Evolutionary conservation across 345 rosid genomes (phyloP).

Genomic region (Psidium guajava): DNA sequence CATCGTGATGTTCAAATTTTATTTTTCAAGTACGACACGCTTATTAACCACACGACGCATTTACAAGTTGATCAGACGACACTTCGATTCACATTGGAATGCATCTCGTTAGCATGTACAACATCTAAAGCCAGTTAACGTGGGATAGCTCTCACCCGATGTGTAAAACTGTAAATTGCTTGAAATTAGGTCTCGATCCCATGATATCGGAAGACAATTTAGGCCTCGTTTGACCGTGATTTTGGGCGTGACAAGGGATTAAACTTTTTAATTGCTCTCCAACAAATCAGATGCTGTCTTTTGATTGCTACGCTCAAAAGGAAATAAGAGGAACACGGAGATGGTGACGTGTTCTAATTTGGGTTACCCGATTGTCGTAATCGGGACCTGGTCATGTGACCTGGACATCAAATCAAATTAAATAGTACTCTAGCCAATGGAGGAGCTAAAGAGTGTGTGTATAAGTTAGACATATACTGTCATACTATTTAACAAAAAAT

Average conservation of each 20-base stretch:
- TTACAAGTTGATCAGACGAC: fast-evolving
- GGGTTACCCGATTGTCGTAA: not conserved
- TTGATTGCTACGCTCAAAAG: not conserved
- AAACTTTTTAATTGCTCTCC: not conserved
- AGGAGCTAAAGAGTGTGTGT: too few species aligned
- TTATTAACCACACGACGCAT: not conserved
- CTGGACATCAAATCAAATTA: not conserved
- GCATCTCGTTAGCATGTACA: not conserved
- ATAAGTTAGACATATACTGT: not conserved
- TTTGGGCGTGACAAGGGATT: not conserved
- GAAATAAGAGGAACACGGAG: not conserved
- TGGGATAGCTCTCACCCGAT: fast-evolving
- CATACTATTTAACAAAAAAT: not conserved
- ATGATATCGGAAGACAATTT: not conserved
- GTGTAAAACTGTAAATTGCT: not conserved
- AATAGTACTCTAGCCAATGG: not conserved
- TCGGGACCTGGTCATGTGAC: not conserved
- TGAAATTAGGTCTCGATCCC: not conserved
- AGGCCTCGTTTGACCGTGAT: not conserved
- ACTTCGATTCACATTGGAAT: not conserved
- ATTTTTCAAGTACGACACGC: too few species aligned
- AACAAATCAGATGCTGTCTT: not conserved
- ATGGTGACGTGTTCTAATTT: not conserved
- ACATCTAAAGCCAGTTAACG: not conserved
- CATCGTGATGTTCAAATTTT: too few species aligned